Percentiles rank a stretch among this genome's conserved stretches.
These are phyloP conservation scores for Nakazawaea anatomiae DNA, from an alignment of 805 yeast species.

Conservation along the genomic window DNA sequence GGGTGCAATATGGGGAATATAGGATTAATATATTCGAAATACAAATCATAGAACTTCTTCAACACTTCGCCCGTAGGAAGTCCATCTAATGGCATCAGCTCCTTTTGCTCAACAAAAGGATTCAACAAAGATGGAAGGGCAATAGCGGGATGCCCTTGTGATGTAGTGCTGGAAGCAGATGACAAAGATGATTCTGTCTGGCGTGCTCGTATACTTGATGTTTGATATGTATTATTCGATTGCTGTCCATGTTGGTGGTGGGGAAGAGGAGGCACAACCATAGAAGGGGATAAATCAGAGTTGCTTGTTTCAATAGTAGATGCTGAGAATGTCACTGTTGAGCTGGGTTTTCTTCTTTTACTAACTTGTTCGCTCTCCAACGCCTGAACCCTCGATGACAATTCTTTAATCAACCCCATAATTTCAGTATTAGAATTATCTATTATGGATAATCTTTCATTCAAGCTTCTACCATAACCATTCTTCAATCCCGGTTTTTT, in stretches of 20 bases:
- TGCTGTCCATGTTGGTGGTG: not conserved
- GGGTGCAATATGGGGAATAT: slow-evolving; percentile 16
- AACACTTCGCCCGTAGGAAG: not conserved
- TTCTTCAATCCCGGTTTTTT: slow-evolving; percentile 21
- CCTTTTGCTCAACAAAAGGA: not conserved
- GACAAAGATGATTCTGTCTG: not conserved
- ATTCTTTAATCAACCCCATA: not conserved
- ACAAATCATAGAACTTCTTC: slow-evolving; percentile 1
- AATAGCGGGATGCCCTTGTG: not conserved
- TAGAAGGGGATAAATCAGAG: not conserved
- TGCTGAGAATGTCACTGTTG: not conserved
- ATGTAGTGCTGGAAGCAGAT: not conserved
- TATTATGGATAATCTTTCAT: slow-evolving; percentile 12
- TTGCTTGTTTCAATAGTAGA: not conserved
- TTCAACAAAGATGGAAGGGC: slow-evolving; percentile 2
- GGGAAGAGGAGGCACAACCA: slow-evolving; percentile 5
- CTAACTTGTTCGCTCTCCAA: slow-evolving; percentile 4
- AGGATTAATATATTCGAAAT: slow-evolving; percentile 8
- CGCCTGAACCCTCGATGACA: not conserved
- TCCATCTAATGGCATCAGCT: not conserved
- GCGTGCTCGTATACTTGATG: not conserved
- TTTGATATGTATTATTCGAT: not conserved
- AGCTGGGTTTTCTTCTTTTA: slow-evolving; percentile 1
- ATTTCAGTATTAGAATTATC: slow-evolving; percentile 5
- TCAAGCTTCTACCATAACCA: slow-evolving; percentile 20